A percentile compares a stretch with the other conserved stretches of the same genome.
phyloP scores from a whole-genome alignment of 148 eudicot genomes.

The Rhododendron vialii region DNA sequence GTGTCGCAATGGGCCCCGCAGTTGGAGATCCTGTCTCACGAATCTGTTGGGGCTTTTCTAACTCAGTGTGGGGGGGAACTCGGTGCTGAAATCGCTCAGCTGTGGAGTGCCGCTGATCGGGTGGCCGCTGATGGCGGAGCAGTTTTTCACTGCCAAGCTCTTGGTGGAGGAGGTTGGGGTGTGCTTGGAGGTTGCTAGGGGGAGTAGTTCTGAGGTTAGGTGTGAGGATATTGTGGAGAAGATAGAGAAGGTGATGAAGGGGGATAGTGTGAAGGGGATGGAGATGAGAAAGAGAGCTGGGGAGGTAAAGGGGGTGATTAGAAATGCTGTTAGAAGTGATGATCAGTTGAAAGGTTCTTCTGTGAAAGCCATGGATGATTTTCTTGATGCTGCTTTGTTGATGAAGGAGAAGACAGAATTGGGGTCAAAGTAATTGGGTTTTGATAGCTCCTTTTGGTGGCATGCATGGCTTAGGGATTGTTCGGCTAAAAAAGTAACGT shows the following conservation, averaged over 20 bases:
- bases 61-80: slow-evolving; percentile 69
- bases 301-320: slow-evolving; percentile 25
- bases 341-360: slow-evolving; percentile 40
- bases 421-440: neutral
- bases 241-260: slow-evolving; percentile 48
- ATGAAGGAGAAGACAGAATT: slow-evolving; percentile 8
- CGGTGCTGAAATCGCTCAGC: slow-evolving; percentile 44
- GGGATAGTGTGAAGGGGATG: slow-evolving; percentile 23
- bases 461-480: neutral
- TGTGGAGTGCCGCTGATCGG: slow-evolving; percentile 46
- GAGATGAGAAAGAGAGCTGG: slow-evolving; percentile 31
- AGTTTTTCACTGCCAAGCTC: slow-evolving; percentile 48
- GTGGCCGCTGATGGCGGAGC: slow-evolving; percentile 65
- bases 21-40: slow-evolving; percentile 46
- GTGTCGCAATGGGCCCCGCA: slow-evolving; percentile 58
- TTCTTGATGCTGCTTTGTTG: slow-evolving; percentile 28
- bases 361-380: slow-evolving; percentile 47
- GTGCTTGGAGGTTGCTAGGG: slow-evolving; percentile 59
- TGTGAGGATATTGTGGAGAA: slow-evolving; percentile 32
- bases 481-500: too few relatives aligned
- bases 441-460: neutral
- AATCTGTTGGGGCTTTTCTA: slow-evolving; percentile 36
- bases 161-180: slow-evolving; percentile 44
- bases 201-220: slow-evolving; percentile 24
- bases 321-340: slow-evolving; percentile 32